Evolutionary conservation across 192 early-diverging fungal species (phyloP).

Genomic region (Coemansia sp.): DNA sequence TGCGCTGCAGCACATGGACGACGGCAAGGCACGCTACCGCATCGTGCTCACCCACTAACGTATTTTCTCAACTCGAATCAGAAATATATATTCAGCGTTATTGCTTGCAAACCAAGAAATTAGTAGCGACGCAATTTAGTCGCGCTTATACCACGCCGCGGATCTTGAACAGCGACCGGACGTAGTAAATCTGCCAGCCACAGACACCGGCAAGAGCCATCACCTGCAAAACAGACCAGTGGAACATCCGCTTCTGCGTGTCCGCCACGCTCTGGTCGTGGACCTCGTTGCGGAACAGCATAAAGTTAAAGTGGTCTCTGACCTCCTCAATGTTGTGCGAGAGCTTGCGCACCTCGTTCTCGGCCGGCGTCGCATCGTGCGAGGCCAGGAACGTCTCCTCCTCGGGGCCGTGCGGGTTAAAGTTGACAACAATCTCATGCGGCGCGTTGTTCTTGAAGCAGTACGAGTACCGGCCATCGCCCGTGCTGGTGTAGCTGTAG

Average conservation of each 20-base stretch:
- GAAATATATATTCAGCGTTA: neutral
- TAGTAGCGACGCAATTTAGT: neutral
- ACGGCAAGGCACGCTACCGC: conserved; percentile 68
- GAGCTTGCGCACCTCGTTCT: conserved; percentile 50
- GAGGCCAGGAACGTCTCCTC: conserved; percentile 33
- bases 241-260: conserved; percentile 49
- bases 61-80: conserved; percentile 9
- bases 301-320: conserved; percentile 51
- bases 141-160: conserved; percentile 43
- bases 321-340: conserved; percentile 53
- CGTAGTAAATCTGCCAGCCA: conserved; percentile 56
- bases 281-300: conserved; percentile 54
- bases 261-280: conserved; percentile 46
- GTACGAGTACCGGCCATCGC: conserved; percentile 46
- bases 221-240: conserved; percentile 48
- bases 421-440: conserved; percentile 53
- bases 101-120: neutral
- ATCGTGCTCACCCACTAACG: conserved; percentile 59
- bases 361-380: conserved; percentile 39
- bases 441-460: conserved; percentile 50
- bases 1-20: conserved; percentile 60
- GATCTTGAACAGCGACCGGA: conserved; percentile 52
- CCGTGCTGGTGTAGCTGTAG: conserved; percentile 35
- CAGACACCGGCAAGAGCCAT: conserved; percentile 45
- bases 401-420: conserved; percentile 50